These are phyloP conservation scores for Leccinum subgranulosum DNA, from an alignment of 768 basidiomycete species.

Conservation along the genomic window DNA sequence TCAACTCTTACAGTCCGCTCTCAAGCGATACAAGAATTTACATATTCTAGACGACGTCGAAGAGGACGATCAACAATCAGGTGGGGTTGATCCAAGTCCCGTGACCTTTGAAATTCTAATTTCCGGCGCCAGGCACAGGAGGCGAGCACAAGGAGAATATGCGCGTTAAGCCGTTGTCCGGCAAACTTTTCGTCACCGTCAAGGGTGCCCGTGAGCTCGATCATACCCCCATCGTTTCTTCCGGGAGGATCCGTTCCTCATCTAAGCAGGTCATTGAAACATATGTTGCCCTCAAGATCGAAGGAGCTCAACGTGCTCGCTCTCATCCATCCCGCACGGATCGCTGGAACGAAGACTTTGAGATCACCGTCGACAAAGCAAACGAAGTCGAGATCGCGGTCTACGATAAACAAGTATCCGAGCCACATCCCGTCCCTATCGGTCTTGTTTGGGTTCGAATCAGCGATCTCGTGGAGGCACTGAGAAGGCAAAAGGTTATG, in stretches of 20 bases:
- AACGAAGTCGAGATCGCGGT: conserved; percentile 97
- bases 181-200: conserved; percentile 85
- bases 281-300: conserved; percentile 90
- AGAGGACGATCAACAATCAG: conserved; percentile 74
- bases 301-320: conserved; percentile 88
- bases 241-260: conserved; percentile 66
- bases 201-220: conserved; percentile 93
- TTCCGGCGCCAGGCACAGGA: conserved; percentile 48
- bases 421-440: conserved; percentile 80
- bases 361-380: conserved; percentile 95
- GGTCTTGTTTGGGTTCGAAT: conserved; percentile 95
- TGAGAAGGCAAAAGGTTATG: conserved; percentile 87
- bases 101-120: conserved; percentile 25
- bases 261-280: conserved; percentile 81
- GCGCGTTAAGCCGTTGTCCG: conserved; percentile 90
- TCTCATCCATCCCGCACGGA: conserved; percentile 93
- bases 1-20: conserved; percentile 83
- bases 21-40: conserved; percentile 94
- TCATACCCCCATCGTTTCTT: conserved; percentile 73
- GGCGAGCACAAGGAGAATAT: conserved; percentile 91
- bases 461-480: conserved; percentile 89
- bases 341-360: conserved; percentile 97
- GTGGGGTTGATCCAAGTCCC: conserved; percentile 33
- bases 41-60: conserved; percentile 89
- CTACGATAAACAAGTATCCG: conserved; percentile 86